A percentile compares a stretch with the other conserved stretches of the same genome.
phyloP scores from a whole-genome alignment of 345 rosid genomes.

The Rubroshorea leprosula region DNA sequence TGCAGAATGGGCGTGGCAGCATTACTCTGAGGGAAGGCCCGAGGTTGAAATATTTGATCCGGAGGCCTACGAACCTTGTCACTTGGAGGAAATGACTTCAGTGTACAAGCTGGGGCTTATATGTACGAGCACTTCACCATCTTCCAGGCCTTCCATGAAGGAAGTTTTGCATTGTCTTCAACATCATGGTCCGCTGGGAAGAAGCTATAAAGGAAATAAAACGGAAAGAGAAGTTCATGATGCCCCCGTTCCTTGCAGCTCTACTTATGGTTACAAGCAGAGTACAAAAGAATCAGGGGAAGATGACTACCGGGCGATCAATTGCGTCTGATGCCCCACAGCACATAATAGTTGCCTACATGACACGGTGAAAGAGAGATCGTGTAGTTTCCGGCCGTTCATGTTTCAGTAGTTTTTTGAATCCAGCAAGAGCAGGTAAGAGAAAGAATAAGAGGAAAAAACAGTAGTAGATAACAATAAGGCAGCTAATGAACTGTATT shows the following conservation, averaged over 20 bases:
- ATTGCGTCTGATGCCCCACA: slow-evolving; percentile 21
- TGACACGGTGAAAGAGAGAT: too few relatives aligned
- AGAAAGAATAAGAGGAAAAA: background rate
- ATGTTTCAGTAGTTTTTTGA: too few relatives aligned
- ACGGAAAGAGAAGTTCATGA: slow-evolving; percentile 24
- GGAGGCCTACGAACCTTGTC: slow-evolving; percentile 41
- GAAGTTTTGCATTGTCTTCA: slow-evolving; percentile 44
- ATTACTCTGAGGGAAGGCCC: slow-evolving; percentile 39
- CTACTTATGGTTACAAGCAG: slow-evolving; percentile 18
- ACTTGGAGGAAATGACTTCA: slow-evolving; percentile 47
- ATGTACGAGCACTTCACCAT: slow-evolving; percentile 55
- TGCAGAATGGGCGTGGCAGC: slow-evolving; percentile 92
- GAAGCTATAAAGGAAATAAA: slow-evolving; percentile 1
- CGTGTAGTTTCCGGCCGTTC: too few relatives aligned
- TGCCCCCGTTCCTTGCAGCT: slow-evolving; percentile 37
- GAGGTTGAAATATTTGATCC: slow-evolving; percentile 46
- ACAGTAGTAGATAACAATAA: background rate
- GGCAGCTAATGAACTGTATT: slow-evolving; percentile 10
- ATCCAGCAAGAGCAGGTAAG: too few relatives aligned
- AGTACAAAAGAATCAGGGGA: slow-evolving; percentile 22
- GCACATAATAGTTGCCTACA: too few relatives aligned
- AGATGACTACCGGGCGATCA: slow-evolving; percentile 12
- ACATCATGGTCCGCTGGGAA: too few relatives aligned
- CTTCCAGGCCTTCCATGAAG: slow-evolving; percentile 73
- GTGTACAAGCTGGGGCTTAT: slow-evolving; percentile 63